Evolutionary conservation across 2,329 filamentous ascomycete species (phyloP).

Genomic region (Ceratocystis cacaofunesta): DNA sequence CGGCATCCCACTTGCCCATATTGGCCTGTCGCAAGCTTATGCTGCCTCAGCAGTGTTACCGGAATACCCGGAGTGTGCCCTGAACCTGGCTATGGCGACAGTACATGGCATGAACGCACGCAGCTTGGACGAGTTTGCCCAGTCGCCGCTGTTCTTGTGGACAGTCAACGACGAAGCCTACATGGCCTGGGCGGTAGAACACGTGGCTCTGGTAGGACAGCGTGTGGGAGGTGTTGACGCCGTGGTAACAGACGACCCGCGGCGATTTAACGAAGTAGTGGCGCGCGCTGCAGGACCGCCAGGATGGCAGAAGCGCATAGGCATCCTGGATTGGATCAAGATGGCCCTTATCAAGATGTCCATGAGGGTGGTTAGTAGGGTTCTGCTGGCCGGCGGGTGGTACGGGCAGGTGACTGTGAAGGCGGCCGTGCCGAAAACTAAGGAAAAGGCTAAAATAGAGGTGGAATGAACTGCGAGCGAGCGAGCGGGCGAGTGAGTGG

Average conservation of each 20-base stretch:
- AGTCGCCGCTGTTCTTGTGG: conserved; percentile 60
- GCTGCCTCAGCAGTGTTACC: conserved; percentile 51
- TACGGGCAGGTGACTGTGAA: conserved; percentile 15
- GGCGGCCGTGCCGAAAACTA: conserved; percentile 1
- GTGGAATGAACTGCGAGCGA: background rate
- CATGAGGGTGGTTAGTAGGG: conserved; percentile 3
- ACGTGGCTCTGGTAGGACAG: conserved; percentile 21
- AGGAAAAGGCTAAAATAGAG: background rate
- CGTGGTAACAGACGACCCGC: conserved; percentile 74
- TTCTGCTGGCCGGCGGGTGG: conserved; percentile 11
- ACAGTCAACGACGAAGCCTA: conserved; percentile 65
- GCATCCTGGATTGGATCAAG: background rate
- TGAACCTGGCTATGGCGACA: conserved; percentile 47
- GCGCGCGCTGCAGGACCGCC: conserved; percentile 1
- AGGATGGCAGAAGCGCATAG: conserved; percentile 4
- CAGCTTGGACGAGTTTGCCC: conserved; percentile 33
- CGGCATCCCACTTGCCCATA: conserved; percentile 48
- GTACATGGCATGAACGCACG: conserved; percentile 46
- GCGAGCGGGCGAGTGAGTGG: background rate
- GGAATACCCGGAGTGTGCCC: conserved; percentile 59
- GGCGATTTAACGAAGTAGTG: conserved; percentile 45
- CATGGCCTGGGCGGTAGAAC: conserved; percentile 65
- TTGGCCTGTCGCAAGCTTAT: conserved; percentile 51
- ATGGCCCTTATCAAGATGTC: conserved; percentile 7
- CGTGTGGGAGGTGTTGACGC: conserved; percentile 43